Conservation (phyloP, 2,329 filamentous ascomycete genomes). For the Clonostachys rhizophaga region DNA sequence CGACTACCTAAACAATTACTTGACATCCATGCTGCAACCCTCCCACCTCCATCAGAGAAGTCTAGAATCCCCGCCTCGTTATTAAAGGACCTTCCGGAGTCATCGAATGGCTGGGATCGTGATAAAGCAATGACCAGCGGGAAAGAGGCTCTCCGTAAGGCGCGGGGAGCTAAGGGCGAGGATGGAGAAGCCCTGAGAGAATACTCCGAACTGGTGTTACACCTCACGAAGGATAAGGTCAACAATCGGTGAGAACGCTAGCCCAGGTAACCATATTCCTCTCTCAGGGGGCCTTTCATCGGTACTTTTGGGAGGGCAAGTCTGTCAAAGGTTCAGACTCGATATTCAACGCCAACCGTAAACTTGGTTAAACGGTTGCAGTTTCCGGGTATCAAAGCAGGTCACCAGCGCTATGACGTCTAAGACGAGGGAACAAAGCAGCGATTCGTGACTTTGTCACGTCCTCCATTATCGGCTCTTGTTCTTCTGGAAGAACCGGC, state of each 20-base stretch:
- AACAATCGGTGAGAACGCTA: neutral
- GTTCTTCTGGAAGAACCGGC: conserved; percentile 23
- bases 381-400: neutral
- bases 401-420: neutral
- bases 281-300: too few species aligned
- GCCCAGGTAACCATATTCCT: conserved; percentile 1
- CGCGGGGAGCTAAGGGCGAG: conserved; percentile 42
- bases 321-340: neutral
- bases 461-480: neutral
- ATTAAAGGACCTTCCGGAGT: conserved; percentile 21
- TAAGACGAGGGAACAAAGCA: neutral
- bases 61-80: conserved; percentile 21
- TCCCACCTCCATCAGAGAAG: conserved; percentile 24
- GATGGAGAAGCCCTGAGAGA: conserved; percentile 56
- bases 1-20: conserved; percentile 38
- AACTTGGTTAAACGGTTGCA: too few species aligned
- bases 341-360: too few species aligned
- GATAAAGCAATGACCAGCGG: conserved; percentile 54
- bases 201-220: conserved; percentile 52
- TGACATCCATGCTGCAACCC: conserved; percentile 43
- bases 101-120: conserved; percentile 43
- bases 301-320: too few species aligned
- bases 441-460: neutral
- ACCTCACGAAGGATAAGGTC: conserved; percentile 32
- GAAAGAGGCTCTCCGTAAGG: conserved; percentile 45